Conservation (phyloP, 2,329 filamentous ascomycete species). For the Didymella pinodella region DNA sequence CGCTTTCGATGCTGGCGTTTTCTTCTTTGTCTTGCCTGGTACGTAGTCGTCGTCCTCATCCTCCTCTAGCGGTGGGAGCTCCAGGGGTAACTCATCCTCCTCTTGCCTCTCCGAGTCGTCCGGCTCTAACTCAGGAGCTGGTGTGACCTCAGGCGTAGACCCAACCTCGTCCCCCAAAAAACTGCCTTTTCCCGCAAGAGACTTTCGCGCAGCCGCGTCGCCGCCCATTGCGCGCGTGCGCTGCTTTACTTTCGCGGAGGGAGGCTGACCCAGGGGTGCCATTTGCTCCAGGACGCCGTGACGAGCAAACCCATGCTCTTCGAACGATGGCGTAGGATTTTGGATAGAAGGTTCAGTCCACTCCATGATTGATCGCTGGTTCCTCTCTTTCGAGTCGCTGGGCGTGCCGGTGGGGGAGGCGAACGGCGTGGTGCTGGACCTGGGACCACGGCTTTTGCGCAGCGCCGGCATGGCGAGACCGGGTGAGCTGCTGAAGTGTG, state of each 20-base stretch:
- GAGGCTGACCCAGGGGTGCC: constrained; percentile 79
- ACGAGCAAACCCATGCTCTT: constrained; percentile 76
- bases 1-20: constrained; percentile 41
- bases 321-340: constrained; percentile 71
- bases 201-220: constrained; percentile 47
- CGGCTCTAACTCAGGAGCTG: constrained; percentile 49
- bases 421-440: constrained; percentile 49
- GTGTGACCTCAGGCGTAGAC: constrained; percentile 57
- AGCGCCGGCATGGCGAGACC: constrained; percentile 48
- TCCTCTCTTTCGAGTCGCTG: constrained; percentile 44
- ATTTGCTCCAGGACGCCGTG: constrained; percentile 83
- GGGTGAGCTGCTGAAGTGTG: constrained; percentile 41
- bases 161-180: constrained; percentile 51
- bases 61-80: constrained; percentile 49
- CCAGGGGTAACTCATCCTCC: constrained; percentile 45
- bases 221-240: constrained; percentile 58
- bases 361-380: constrained; percentile 51
- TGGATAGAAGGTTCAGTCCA: constrained; percentile 67
- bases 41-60: constrained; percentile 59
- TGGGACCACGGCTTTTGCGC: constrained; percentile 48
- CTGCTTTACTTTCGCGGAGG: constrained; percentile 67
- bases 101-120: constrained; percentile 52
- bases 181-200: constrained; percentile 54
- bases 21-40: constrained; percentile 49
- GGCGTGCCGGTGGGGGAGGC: constrained; percentile 42